Conservation (phyloP, 768 basidiomycete genomes). For the Kwoniella heveanensis region DNA sequence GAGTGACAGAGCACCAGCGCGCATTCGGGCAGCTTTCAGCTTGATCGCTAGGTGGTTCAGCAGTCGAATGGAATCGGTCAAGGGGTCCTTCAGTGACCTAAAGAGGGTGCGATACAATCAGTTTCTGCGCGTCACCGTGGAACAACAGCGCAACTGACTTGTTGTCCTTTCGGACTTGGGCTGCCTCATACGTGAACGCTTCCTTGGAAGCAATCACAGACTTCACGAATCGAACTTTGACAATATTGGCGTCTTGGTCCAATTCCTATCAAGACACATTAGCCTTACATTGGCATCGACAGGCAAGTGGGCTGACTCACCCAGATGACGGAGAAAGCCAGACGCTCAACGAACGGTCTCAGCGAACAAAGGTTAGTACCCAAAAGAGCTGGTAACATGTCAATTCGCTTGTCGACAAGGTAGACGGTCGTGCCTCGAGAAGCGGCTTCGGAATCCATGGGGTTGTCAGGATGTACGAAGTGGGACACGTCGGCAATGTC, state of each 20-base stretch:
- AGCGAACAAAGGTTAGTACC: conserved; percentile 96
- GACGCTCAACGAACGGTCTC: conserved; percentile 83
- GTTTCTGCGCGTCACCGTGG: background rate
- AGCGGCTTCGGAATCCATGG: conserved; percentile 97
- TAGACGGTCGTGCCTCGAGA: conserved; percentile 95
- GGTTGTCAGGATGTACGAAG: conserved; percentile 87
- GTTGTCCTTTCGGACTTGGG: conserved; percentile 91
- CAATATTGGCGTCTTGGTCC: conserved; percentile 81
- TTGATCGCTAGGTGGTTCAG: conserved; percentile 84
- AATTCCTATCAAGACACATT: no score
- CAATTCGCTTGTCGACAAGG: conserved; percentile 95
- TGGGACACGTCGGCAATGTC: conserved; percentile 98
- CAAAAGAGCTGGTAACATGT: conserved; percentile 91
- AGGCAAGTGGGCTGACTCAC: conserved; percentile 64
- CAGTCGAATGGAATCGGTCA: conserved; percentile 82
- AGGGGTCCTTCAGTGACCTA: conserved; percentile 74
- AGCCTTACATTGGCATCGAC: no score
- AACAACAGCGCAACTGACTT: conserved; percentile 59
- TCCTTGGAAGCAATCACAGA: conserved; percentile 95
- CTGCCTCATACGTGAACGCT: conserved; percentile 95
- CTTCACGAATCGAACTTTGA: conserved; percentile 87
- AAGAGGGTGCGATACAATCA: background rate
- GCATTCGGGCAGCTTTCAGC: conserved; percentile 82
- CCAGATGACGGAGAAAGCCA: conserved; percentile 97
- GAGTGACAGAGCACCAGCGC: conserved; percentile 93